A percentile compares a stretch with the other conserved stretches of the same genome.
Conservation (phyloP, 306 rosid genomes). For the Arachis hypogaea region DNA sequence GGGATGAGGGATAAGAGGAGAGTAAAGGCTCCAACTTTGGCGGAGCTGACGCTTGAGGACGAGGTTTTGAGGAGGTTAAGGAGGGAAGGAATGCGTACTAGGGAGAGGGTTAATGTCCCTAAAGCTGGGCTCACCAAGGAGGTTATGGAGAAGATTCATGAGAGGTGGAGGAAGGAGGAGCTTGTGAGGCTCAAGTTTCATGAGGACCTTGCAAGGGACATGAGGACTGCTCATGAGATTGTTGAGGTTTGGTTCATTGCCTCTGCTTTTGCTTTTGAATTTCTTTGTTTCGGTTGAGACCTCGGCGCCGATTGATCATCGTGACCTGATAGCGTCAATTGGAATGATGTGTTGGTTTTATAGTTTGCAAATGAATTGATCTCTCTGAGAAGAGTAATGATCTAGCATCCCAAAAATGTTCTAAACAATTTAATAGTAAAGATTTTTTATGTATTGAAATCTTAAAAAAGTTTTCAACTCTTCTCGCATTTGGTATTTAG, state of each 20-base stretch:
- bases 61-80: slow-evolving; percentile 88
- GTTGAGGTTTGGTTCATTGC: slow-evolving; percentile 61
- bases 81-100: slow-evolving; percentile 74
- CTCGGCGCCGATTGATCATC: not conserved
- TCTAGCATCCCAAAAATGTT: no score
- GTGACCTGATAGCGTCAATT: not conserved
- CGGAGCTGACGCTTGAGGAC: slow-evolving; percentile 90
- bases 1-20: slow-evolving; percentile 55
- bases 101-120: slow-evolving; percentile 80
- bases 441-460: no score
- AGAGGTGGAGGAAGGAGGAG: slow-evolving; percentile 87
- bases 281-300: not conserved
- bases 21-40: slow-evolving; percentile 51
- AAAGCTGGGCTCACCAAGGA: slow-evolving; percentile 88
- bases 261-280: not conserved
- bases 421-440: no score
- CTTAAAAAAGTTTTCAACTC: no score
- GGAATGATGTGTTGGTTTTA: not conserved
- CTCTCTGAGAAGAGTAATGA: no score
- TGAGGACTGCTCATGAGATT: slow-evolving; percentile 89
- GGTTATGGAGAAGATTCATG: slow-evolving; percentile 87
- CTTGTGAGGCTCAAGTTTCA: slow-evolving; percentile 95
- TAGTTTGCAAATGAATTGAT: not conserved
- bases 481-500: no score
- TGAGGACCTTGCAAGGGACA: slow-evolving; percentile 86